Conservation (phyloP, 106 monocot genomes). For the Cymbidium sinense region DNA sequence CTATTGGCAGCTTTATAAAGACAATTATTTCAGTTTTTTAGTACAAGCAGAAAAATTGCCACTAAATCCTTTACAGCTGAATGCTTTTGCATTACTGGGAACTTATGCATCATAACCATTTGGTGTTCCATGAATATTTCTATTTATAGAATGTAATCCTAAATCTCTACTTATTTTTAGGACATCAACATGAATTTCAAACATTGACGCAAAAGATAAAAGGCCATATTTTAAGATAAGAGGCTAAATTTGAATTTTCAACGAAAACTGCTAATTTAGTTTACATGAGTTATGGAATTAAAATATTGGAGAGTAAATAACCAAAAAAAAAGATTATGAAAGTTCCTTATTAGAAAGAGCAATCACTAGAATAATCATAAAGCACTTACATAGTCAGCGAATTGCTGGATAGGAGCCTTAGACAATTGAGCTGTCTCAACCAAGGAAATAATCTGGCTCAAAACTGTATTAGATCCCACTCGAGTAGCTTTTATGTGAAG, state of each 20-base stretch:
- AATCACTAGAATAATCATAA: background rate
- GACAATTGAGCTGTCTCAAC: constrained; percentile 98
- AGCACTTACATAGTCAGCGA: constrained; percentile 87
- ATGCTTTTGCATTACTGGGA: background rate
- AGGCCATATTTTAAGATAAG: too few species aligned
- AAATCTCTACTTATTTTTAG: background rate
- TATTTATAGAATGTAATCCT: background rate
- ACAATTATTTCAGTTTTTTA: background rate
- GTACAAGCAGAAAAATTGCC: background rate
- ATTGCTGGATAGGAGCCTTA: constrained; percentile 97
- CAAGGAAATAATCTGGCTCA: constrained; percentile 90
- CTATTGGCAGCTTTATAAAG: background rate
- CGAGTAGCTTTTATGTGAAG: constrained; percentile 76
- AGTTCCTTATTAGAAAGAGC: background rate
- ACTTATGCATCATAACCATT: background rate
- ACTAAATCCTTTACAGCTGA: background rate
- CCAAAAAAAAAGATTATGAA: background rate
- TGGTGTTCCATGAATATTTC: background rate
- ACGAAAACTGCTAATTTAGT: background rate
- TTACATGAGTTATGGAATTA: background rate
- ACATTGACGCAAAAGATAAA: background rate
- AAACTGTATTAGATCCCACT: constrained; percentile 75
- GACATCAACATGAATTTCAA: background rate
- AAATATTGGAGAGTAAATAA: background rate
- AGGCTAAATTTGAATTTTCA: background rate